Conservation (phyloP, 2,329 filamentous ascomycete species). For the Sarocladium oryzae region DNA sequence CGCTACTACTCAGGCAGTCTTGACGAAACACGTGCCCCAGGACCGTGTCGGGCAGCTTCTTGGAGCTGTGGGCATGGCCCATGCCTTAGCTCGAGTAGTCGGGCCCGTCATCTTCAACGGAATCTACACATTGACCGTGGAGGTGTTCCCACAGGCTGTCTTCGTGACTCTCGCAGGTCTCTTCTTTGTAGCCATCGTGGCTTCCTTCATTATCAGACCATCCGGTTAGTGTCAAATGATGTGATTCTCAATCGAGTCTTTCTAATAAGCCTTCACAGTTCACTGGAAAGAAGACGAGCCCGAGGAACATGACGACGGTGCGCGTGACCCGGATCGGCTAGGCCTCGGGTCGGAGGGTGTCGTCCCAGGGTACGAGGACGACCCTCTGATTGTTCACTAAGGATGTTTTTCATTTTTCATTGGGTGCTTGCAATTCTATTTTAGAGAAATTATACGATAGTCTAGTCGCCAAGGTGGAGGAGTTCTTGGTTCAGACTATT, state of each 20-base stretch:
- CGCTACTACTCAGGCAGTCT: conserved; percentile 73
- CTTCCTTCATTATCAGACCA: conserved; percentile 66
- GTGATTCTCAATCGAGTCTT: neutral
- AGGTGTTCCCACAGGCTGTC: conserved; percentile 69
- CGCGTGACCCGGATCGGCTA: conserved; percentile 12
- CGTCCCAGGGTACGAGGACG: neutral
- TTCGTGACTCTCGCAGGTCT: conserved; percentile 67
- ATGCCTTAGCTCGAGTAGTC: conserved; percentile 72
- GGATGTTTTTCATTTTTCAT: neutral
- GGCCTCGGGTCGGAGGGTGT: neutral
- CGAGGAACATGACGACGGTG: conserved; percentile 20
- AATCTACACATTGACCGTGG: conserved; percentile 77
- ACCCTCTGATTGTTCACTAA: conserved; percentile 6
- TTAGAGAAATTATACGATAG: neutral
- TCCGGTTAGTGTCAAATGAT: conserved; percentile 55
- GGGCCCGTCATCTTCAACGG: conserved; percentile 79
- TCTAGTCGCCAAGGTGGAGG: too few relatives aligned
- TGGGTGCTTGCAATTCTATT: neutral
- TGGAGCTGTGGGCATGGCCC: conserved; percentile 78
- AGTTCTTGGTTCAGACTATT: too few relatives aligned
- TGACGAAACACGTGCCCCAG: conserved; percentile 86
- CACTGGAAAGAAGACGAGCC: conserved; percentile 24
- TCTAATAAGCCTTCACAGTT: conserved; percentile 17
- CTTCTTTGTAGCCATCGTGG: conserved; percentile 59
- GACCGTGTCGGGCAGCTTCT: conserved; percentile 81